Evolutionary conservation across 345 rosid genomes (phyloP).

Genomic region (Boechera stricta): DNA sequence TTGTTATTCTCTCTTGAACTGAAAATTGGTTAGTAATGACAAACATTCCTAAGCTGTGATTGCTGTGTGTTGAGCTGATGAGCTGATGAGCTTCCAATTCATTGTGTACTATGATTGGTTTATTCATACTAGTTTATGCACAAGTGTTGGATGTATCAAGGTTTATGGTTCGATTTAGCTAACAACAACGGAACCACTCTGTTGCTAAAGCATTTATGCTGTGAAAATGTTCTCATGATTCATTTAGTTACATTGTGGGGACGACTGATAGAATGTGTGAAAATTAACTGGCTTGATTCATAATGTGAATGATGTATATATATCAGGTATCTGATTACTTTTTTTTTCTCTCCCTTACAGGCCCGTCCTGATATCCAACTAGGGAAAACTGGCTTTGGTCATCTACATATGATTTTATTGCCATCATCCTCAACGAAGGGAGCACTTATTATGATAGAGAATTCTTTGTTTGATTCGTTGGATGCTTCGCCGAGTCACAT

Average conservation of each 20-base stretch:
- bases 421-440: background rate
- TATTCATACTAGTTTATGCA: background rate
- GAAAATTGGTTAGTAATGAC: background rate
- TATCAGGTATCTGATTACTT: constrained; percentile 8
- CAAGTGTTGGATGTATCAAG: background rate
- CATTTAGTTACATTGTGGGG: background rate
- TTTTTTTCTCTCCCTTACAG: constrained; percentile 10
- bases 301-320: background rate
- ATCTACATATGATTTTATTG: constrained; percentile 9
- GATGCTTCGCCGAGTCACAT: constrained; percentile 7
- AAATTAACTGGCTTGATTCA: background rate
- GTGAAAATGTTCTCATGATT: constrained; percentile 7
- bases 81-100: constrained; percentile 2
- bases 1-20: background rate
- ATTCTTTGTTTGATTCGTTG: constrained; percentile 5
- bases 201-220: constrained; percentile 4
- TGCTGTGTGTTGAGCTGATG: constrained; percentile 10
- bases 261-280: background rate
- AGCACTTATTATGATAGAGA: background rate
- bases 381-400: background rate
- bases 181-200: background rate
- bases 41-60: constrained; percentile 4
- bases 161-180: constrained; percentile 7
- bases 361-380: background rate
- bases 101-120: too few relatives aligned